Percentiles rank a stretch among this genome's conserved stretches.
phyloP scores from a whole-genome alignment of 2,329 filamentous ascomycete species.

The Aureobasidium sp. region DNA sequence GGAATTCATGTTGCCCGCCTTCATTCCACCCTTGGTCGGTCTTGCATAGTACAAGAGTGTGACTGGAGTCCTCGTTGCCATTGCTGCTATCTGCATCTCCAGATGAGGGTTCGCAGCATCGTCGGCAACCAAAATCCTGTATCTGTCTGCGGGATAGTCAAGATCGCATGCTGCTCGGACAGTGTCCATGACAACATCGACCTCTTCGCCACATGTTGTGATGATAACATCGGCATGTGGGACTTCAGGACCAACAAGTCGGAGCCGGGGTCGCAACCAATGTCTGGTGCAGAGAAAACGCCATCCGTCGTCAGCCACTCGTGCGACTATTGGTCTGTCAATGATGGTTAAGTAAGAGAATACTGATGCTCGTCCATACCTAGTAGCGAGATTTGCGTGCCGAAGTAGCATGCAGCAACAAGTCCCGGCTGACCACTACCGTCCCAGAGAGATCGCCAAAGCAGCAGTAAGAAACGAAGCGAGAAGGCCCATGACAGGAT shows the following conservation, averaged over 20 bases:
- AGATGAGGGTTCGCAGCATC: conserved; percentile 33
- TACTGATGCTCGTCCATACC: not conserved
- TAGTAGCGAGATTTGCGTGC: not conserved
- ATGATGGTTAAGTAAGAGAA: not conserved
- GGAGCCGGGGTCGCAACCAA: not conserved
- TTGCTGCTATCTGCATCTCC: conserved; percentile 28
- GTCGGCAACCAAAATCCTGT: conserved; percentile 34
- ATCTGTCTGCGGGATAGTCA: conserved; percentile 34
- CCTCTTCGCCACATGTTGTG: conserved; percentile 39
- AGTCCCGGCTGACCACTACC: not conserved
- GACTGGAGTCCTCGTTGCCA: conserved; percentile 31
- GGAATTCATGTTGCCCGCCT: conserved; percentile 10
- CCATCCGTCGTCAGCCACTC: conserved; percentile 7
- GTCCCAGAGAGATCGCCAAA: not conserved
- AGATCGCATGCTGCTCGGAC: conserved; percentile 31
- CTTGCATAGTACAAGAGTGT: conserved; percentile 33
- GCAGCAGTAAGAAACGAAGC: conserved; percentile 3
- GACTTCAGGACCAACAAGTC: not conserved
- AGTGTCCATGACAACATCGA: conserved; percentile 36
- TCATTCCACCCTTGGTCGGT: conserved; percentile 33
- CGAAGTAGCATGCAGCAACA: conserved; percentile 5
- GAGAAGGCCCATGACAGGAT: conserved; percentile 10
- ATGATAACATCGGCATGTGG: conserved; percentile 36
- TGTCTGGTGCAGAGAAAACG: not conserved
- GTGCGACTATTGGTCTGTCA: not conserved